Conservation (phyloP, 208 protist species). For the Crithidia brevicula region DNA sequence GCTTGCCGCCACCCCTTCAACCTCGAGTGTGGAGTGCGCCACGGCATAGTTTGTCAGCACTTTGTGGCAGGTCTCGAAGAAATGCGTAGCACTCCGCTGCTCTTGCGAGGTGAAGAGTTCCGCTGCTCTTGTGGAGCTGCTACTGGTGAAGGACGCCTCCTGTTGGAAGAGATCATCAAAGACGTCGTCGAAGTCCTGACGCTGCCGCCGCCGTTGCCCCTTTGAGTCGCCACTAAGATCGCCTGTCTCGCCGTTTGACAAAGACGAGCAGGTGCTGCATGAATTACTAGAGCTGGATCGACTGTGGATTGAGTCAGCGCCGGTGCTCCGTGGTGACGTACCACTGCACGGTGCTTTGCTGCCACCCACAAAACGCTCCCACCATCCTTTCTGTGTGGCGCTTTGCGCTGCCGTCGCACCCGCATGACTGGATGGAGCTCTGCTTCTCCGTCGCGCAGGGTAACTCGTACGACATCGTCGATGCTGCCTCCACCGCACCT, state of each 20-base stretch:
- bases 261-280: conserved; percentile 2
- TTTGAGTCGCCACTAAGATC: too few species aligned
- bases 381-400: too few species aligned
- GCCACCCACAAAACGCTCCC: too few species aligned
- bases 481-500: conserved; percentile 50
- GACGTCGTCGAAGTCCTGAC: not conserved
- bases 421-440: not conserved
- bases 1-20: not conserved
- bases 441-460: not conserved
- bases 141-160: not conserved
- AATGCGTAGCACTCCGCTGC: conserved; percentile 36
- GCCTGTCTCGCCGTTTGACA: too few species aligned
- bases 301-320: too few species aligned
- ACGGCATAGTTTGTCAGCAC: conserved; percentile 58
- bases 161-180: conserved; percentile 2
- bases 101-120: conserved; percentile 30
- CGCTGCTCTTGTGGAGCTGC: conserved; percentile 22
- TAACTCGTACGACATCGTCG: conserved; percentile 19
- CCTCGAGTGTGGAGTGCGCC: conserved; percentile 12
- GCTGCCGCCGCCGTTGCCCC: not conserved
- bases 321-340: too few species aligned
- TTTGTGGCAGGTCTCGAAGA: conserved; percentile 57
- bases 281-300: too few species aligned
- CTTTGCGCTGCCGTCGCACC: not conserved
- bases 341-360: too few species aligned